Evolutionary conservation across 140 eudicot genomes (phyloP).

Genomic region (Ambrosia hybrid): DNA sequence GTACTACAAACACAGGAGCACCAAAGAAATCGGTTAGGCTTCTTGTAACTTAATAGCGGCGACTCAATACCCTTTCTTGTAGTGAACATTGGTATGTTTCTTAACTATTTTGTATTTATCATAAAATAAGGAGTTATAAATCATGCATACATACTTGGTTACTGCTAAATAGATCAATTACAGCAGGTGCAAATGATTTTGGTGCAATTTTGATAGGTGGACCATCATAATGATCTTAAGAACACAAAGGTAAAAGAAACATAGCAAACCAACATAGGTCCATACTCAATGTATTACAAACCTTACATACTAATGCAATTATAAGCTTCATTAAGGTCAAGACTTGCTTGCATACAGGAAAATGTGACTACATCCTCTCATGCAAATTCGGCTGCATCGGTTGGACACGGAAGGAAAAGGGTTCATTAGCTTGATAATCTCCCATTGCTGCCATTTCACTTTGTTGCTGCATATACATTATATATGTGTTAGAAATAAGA

Average conservation of each 20-base stretch:
- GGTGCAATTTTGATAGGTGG: neutral
- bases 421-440: slow-evolving; percentile 55
- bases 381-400: slow-evolving; percentile 93
- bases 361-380: slow-evolving; percentile 46
- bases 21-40: too few relatives aligned
- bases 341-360: slow-evolving; percentile 2
- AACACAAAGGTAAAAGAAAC: slow-evolving; percentile 5
- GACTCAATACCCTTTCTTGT: too few relatives aligned
- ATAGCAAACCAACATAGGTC: neutral
- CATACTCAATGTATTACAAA: neutral
- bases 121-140: neutral
- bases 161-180: neutral
- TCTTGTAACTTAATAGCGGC: too few relatives aligned
- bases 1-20: too few relatives aligned
- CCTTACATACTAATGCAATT: neutral
- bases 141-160: neutral
- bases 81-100: neutral
- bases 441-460: slow-evolving; percentile 63
- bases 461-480: slow-evolving; percentile 47
- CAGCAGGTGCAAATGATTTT: neutral
- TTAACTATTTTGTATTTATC: neutral
- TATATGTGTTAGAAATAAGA: neutral
- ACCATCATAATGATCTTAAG: slow-evolving; percentile 1
- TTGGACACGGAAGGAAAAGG: slow-evolving; percentile 81
- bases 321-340: slow-evolving; percentile 9